Conservation (phyloP, 225 moss, liverwort and hornwort species). For the Ulota crispa region DNA sequence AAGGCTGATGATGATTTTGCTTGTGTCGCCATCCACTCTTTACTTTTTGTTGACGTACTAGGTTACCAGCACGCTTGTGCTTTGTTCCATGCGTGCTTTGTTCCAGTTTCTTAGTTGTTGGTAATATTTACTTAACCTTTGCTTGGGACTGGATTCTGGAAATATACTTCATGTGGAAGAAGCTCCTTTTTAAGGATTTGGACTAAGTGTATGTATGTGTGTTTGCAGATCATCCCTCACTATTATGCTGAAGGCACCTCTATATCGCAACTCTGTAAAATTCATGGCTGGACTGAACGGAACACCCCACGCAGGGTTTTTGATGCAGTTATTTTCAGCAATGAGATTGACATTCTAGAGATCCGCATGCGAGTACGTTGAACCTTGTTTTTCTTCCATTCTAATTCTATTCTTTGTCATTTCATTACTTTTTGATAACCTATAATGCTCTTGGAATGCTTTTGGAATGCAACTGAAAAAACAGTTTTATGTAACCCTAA, state of each 20-base stretch:
- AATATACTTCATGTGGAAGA: neutral
- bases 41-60: neutral
- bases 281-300: slow-evolving; percentile 55
- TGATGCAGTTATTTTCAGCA: slow-evolving; percentile 71
- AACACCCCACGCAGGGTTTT: slow-evolving; percentile 54
- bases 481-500: neutral
- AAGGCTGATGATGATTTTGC: neutral
- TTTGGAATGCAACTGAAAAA: neutral
- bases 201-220: neutral
- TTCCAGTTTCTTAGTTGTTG: neutral
- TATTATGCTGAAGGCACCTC: slow-evolving; percentile 54
- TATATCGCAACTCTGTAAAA: slow-evolving; percentile 36
- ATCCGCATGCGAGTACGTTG: slow-evolving; percentile 46
- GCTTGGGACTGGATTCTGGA: neutral
- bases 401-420: neutral
- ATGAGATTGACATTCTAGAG: slow-evolving; percentile 70
- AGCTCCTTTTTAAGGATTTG: neutral
- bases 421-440: neutral
- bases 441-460: neutral
- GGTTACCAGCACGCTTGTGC: neutral
- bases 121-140: neutral
- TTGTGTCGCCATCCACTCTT: neutral
- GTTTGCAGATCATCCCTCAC: slow-evolving; percentile 46
- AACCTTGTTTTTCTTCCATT: neutral
- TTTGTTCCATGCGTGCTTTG: neutral